Evolutionary conservation across 2,329 filamentous ascomycete genomes (phyloP), one percentile per base, ranked within the genome.

Genomic region (Helicocarpus griseus): DNA sequence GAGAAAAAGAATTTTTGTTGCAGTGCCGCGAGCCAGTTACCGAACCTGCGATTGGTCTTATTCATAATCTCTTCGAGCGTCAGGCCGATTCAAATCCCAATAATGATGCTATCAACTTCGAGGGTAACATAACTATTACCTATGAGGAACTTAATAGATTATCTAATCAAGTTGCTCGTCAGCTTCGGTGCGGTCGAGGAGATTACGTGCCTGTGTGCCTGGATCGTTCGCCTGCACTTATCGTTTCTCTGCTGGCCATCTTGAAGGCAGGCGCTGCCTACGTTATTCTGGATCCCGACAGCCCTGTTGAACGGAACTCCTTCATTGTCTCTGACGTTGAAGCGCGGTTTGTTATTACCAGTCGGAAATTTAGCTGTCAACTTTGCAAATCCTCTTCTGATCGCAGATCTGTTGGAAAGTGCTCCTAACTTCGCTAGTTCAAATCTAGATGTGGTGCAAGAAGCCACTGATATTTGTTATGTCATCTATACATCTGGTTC

Each of bases 401-500:
- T 45, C 48, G 31, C 2, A 24, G 19, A 35, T 11, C 52, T 17
- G 52, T 56, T 44, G n/a, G 14, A 19, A 2, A 14, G 8, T 14
- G n/a, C 26, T 29, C 41, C 41, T n/a, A 19, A 28, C 14, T 31
- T 44, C 6, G 26, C n/a, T 31, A 8, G 6, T 24, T 44, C 41
- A 28, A 44, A 44, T 29, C 8, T 44, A 13, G 24, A n/a, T 8
- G 41, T 44, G 3, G 2, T 2, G 8, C 41, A 44, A 44, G 41
- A 44, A 8, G 26, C 41, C 9, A 29, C 41, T 7, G 41, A 44
- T 26, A 44, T 44, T 29, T 44, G 41, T 17, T 62, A 62, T 41
- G 75, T 96, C 53, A 85, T 96, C 50, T 96, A 95, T 74, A 96
- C 90, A 1, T 95, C 89, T 24, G 90, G 90, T 19, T 95, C 89